Conservation (phyloP, 1,139 yeast species). For the Meyerozyma carpophila region DNA sequence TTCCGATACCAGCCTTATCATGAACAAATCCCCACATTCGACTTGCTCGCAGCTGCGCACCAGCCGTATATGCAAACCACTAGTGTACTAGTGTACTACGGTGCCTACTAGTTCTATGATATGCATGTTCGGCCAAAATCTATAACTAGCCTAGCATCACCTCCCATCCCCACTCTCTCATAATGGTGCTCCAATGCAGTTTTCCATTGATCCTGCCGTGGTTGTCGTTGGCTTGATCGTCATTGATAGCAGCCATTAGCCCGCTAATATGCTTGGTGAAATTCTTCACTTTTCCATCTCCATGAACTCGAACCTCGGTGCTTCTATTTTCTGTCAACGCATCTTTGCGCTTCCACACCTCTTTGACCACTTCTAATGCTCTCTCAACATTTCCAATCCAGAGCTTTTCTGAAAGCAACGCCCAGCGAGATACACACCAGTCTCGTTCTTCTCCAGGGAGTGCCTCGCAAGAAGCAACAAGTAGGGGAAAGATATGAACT, state of each 20-base stretch:
- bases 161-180: conserved; percentile 78
- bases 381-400: conserved; percentile 65
- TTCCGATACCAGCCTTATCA: background rate
- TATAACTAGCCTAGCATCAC: conserved; percentile 39
- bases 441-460: conserved; percentile 51
- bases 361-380: conserved; percentile 63
- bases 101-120: background rate
- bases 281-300: conserved; percentile 17
- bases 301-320: conserved; percentile 9
- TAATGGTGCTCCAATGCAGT: conserved; percentile 64
- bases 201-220: conserved; percentile 43
- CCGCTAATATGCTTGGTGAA: conserved; percentile 37
- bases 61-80: too few relatives aligned
- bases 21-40: background rate
- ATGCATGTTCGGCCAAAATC: background rate
- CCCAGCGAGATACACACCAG: conserved; percentile 62
- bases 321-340: conserved; percentile 5
- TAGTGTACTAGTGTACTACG: too few relatives aligned
- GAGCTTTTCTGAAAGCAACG: conserved; percentile 44
- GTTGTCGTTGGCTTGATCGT: conserved; percentile 14
- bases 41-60: too few relatives aligned
- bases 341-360: conserved; percentile 64
- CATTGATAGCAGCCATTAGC: conserved; percentile 38
- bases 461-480: conserved; percentile 64
- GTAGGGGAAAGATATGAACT: conserved; percentile 58